phyloP scores from a whole-genome alignment of 2,329 filamentous ascomycete genomes.

The Colletotrichum neosansevieriae region DNA sequence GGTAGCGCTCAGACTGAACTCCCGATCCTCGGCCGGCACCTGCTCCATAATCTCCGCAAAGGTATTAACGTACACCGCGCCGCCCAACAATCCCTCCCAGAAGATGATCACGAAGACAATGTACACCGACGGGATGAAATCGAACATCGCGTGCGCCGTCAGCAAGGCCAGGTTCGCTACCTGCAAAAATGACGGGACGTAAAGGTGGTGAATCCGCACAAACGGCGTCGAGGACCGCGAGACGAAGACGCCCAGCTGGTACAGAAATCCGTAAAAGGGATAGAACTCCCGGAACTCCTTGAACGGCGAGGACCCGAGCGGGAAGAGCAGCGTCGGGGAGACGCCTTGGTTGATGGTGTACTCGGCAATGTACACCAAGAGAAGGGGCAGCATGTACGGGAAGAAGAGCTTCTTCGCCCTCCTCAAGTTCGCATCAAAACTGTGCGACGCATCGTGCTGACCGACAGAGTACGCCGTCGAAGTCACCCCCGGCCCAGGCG shows the following conservation, averaged over 20 bases:
- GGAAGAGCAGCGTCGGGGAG: constrained; percentile 89
- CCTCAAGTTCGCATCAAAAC: constrained; percentile 66
- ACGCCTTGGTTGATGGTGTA: constrained; percentile 99
- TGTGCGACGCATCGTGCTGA: constrained; percentile 45
- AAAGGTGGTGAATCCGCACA: constrained; percentile 82
- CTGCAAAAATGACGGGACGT: constrained; percentile 85
- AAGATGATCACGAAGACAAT: constrained; percentile 88
- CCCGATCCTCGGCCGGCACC: constrained; percentile 80
- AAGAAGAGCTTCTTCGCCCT: constrained; percentile 79
- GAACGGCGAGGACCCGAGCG: constrained; percentile 81
- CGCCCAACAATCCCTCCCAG: constrained; percentile 94
- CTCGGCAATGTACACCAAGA: constrained; percentile 94
- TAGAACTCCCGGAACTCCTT: constrained; percentile 88
- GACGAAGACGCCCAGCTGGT: constrained; percentile 95
- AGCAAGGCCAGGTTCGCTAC: constrained; percentile 81
- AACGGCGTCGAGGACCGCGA: constrained; percentile 93
- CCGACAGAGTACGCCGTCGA: constrained; percentile 54
- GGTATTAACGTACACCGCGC: constrained; percentile 93
- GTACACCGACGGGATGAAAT: constrained; percentile 88
- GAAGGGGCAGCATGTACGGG: constrained; percentile 87
- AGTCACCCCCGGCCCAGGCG: constrained; percentile 55
- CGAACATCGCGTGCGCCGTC: constrained; percentile 79
- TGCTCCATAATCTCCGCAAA: constrained; percentile 94
- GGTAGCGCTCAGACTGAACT: constrained; percentile 91
- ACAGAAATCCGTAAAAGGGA: constrained; percentile 93